phyloP scores from a whole-genome alignment of 306 rosid genomes.

The Aeschynomene evenia region DNA sequence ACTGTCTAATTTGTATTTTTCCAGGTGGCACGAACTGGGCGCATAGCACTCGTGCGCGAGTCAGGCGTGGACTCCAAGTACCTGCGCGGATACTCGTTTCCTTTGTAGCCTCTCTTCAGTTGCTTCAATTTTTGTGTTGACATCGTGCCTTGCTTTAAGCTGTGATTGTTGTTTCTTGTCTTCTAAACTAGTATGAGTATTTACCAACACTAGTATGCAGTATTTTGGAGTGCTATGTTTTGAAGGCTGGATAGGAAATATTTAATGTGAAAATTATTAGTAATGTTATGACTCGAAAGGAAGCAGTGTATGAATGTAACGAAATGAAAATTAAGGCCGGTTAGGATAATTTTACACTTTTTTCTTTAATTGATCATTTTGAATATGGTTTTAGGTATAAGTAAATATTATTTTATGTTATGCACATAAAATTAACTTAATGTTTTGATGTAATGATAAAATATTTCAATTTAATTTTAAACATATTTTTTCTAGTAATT shows the following conservation, averaged over 20 bases:
- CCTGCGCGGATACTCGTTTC: slow-evolving; percentile 79
- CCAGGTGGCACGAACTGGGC: slow-evolving; percentile 90
- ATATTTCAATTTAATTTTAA: too few relatives aligned
- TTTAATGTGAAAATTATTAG: too few relatives aligned
- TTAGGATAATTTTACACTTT: too few relatives aligned
- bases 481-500: too few relatives aligned
- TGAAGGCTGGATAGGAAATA: neutral
- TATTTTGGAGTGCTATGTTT: neutral
- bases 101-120: slow-evolving; percentile 32
- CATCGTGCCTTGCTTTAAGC: neutral
- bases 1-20: neutral
- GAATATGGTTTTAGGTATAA: too few relatives aligned
- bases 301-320: too few relatives aligned
- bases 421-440: too few relatives aligned
- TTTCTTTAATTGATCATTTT: too few relatives aligned
- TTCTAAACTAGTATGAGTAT: neutral
- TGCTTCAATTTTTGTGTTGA: neutral
- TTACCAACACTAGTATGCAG: neutral
- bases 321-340: too few relatives aligned
- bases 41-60: slow-evolving; percentile 68
- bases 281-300: too few relatives aligned
- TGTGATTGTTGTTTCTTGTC: neutral
- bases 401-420: too few relatives aligned
- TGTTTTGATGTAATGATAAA: too few relatives aligned
- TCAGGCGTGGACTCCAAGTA: slow-evolving; percentile 80